Percentiles rank a stretch among this genome's conserved stretches.
These are phyloP conservation scores for Uromyces viciae-fabae DNA, from an alignment of 1,284 basidiomycete species.

Conservation along the genomic window DNA sequence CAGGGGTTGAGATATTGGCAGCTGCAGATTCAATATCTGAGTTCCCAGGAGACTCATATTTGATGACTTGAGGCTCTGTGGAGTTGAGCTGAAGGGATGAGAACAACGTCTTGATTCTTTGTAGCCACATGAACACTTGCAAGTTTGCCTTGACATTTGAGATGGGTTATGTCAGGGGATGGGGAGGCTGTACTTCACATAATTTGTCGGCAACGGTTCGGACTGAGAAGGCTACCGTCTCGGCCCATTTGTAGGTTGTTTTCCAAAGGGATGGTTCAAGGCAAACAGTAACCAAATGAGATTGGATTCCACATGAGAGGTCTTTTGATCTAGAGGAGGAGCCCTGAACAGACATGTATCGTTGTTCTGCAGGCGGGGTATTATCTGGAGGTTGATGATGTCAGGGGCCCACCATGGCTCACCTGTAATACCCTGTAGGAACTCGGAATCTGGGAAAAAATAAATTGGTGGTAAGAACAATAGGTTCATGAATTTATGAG, in stretches of 20 bases:
- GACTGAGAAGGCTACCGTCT: not conserved
- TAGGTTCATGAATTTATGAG: not conserved
- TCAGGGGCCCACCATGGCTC: not conserved
- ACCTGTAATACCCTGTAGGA: not conserved
- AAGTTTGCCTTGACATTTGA: not conserved
- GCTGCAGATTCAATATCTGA: not conserved
- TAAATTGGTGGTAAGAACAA: not conserved
- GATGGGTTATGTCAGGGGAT: not conserved
- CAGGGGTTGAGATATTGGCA: not conserved
- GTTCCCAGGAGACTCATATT: no score
- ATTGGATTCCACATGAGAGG: not conserved
- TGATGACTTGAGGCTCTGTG: not conserved
- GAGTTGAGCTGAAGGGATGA: not conserved
- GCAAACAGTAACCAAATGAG: not conserved
- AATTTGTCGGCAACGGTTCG: not conserved
- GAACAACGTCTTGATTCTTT: not conserved
- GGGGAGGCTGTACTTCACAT: not conserved
- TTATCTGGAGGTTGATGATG: not conserved
- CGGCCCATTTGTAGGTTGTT: not conserved
- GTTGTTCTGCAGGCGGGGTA: not conserved
- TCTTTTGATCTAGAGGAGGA: not conserved
- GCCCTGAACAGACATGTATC: not conserved
- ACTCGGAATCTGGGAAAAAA: not conserved
- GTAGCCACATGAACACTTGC: not conserved
- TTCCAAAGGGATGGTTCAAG: not conserved